Evolutionary conservation across 495 filamentous ascomycete species (phyloP).

Genomic region (Penicillium arizonense): DNA sequence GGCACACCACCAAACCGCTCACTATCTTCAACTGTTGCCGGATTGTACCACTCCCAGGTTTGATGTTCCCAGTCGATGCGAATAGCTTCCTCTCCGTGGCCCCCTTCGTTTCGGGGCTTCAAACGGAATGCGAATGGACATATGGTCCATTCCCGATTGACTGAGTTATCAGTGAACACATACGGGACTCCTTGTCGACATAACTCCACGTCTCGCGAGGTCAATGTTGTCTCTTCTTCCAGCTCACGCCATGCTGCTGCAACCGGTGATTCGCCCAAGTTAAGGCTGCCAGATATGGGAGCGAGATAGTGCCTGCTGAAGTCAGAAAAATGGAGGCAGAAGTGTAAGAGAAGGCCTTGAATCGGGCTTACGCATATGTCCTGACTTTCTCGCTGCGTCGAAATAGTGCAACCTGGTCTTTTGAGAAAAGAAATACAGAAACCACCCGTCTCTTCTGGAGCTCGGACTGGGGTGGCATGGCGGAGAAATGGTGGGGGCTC

Average conservation of each 20-base stretch:
- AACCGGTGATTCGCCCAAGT: slow-evolving; percentile 48
- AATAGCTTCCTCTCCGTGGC: slow-evolving; percentile 40
- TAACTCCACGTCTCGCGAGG: slow-evolving; percentile 39
- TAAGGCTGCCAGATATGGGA: slow-evolving; percentile 61
- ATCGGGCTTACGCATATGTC: slow-evolving; percentile 48
- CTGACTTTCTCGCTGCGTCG: slow-evolving; percentile 54
- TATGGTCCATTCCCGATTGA: slow-evolving; percentile 60
- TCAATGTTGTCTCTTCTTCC: slow-evolving; percentile 59
- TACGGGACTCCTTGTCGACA: slow-evolving; percentile 59
- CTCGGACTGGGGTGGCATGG: not conserved
- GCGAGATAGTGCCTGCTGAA: slow-evolving; percentile 48
- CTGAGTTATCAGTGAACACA: slow-evolving; percentile 49
- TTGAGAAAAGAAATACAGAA: slow-evolving; percentile 55
- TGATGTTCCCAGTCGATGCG: slow-evolving; percentile 64
- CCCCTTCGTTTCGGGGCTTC: slow-evolving; percentile 25
- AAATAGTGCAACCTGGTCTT: slow-evolving; percentile 54
- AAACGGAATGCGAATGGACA: slow-evolving; percentile 61
- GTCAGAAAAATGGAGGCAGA: not conserved
- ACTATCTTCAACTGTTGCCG: slow-evolving; percentile 37
- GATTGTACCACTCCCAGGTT: slow-evolving; percentile 54
- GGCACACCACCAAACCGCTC: slow-evolving; percentile 52
- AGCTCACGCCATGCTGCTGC: slow-evolving; percentile 62
- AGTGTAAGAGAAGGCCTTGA: not conserved
- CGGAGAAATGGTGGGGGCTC: not conserved
- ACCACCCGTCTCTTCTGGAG: slow-evolving; percentile 48